Base-by-base conservation (phyloP, 1,284 basidiomycete genomes). In the Xerocomus minutiporus region DNA sequence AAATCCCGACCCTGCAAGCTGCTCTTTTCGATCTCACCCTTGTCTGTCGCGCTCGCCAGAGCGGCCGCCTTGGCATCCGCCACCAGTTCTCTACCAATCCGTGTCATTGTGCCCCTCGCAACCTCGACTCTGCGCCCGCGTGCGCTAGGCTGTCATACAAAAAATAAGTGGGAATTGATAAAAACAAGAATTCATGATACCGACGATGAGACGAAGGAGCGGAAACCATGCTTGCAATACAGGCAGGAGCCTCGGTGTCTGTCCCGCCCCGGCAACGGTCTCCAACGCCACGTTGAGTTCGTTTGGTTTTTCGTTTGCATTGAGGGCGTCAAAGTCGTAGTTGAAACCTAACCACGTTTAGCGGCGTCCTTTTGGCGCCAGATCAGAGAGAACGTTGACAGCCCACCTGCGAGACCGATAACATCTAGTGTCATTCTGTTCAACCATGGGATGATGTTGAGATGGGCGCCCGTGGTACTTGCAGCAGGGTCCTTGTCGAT, bases 401-500 rank as follows among this genome's bases (percentile, higher is more conserved):
- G 15, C 34, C 28, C 54, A 77, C 84, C 85, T 29, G 86, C 84
- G 11, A 80, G 69, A 8, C 85, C 85, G 50, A 89, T 87, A 17
- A 87, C 73, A 57, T 89, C 86, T 36, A 88, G 70, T 0, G 86
- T 86, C 56, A 76, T 73, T 51, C 76, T 75, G 41, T 73, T 80
- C 8, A 88, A 66, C 74, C 80, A 83, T 0, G 73, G 64, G 8
- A 83, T 65, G 4, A 81, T 73, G 49, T 89, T 79, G 17, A 80
- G 59, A 2, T 59, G 66, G 7, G 34, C 4, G 0, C 55, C 42
- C 4, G 15, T 43, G 8, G 42, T 43, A 6, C 41, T 31, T 32
- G 63, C 71, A 6, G 26, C 32, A 23, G 48, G 11, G 26, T 49
- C 48, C 54, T 68, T 64, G 8, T 57, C 53, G 23, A 69, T 57